Conservation (phyloP, 2,329 filamentous ascomycete species). For the Diaporthe aspalathi region DNA sequence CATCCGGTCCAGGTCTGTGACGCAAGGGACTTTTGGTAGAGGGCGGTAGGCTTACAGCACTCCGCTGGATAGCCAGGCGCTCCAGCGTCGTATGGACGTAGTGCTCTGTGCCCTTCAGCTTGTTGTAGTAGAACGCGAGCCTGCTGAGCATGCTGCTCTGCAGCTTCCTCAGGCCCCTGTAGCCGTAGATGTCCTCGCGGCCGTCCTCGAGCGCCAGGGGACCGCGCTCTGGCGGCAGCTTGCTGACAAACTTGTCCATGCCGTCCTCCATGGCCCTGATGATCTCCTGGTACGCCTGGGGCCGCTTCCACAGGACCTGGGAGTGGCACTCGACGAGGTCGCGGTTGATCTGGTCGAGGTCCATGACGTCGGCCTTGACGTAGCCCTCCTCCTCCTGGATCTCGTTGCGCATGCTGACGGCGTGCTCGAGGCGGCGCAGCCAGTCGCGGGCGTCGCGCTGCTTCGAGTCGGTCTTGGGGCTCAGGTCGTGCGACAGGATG, state of each 20-base stretch:
- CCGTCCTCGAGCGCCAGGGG: conserved; percentile 37
- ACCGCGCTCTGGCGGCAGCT: conserved; percentile 41
- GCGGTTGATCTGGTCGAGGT: conserved; percentile 70
- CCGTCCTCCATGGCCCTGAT: conserved; percentile 60
- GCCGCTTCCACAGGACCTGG: conserved; percentile 72
- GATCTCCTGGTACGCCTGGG: conserved; percentile 69
- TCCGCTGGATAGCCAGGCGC: conserved; percentile 69
- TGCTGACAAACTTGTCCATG: conserved; percentile 57
- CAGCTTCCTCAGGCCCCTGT: conserved; percentile 54
- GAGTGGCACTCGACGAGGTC: conserved; percentile 73
- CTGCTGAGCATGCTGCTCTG: conserved; percentile 65
- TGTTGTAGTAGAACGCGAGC: conserved; percentile 70
- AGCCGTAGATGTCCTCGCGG: conserved; percentile 39
- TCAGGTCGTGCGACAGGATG: conserved; percentile 69
- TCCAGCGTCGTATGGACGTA: conserved; percentile 73
- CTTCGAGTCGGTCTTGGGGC: conserved; percentile 66
- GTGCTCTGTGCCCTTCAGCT: conserved; percentile 71
- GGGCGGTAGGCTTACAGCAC: conserved; percentile 59
- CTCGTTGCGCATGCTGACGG: conserved; percentile 70
- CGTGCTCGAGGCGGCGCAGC: conserved; percentile 70
- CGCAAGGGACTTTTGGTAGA: not conserved
- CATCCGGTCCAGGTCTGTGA: conserved; percentile 30
- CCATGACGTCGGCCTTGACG: conserved; percentile 62
- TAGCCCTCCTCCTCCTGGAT: conserved; percentile 67
- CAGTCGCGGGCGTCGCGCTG: conserved; percentile 73